These are phyloP conservation scores for Rutstroemia sp. DNA, from an alignment of 2,329 filamentous ascomycete genomes.

Conservation along the genomic window DNA sequence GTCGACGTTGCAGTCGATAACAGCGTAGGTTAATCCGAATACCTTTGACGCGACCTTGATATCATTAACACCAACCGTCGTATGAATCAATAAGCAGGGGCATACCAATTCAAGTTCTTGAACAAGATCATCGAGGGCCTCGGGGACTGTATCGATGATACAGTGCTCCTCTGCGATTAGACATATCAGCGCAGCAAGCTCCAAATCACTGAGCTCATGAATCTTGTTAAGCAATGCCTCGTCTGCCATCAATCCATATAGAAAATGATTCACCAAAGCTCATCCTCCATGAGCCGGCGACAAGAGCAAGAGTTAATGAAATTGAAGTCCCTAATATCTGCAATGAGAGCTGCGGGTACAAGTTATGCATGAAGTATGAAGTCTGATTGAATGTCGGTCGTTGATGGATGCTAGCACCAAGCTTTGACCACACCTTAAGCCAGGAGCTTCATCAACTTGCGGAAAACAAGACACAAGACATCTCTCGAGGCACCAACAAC, in stretches of 20 bases:
- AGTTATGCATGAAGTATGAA: not conserved
- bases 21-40: conserved; percentile 63
- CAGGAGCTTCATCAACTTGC: not conserved
- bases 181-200: conserved; percentile 77
- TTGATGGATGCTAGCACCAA: conserved; percentile 18
- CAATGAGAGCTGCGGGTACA: not conserved
- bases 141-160: conserved; percentile 66
- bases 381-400: not conserved
- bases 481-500: conserved; percentile 4
- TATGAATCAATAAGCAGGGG: not conserved
- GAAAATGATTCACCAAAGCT: conserved; percentile 4
- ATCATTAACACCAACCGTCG: not conserved
- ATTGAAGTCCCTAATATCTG: not conserved
- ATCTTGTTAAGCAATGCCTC: conserved; percentile 58
- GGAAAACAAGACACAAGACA: conserved; percentile 4
- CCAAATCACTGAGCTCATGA: conserved; percentile 75
- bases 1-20: conserved; percentile 64
- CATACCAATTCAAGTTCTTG: conserved; percentile 65
- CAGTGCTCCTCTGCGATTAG: conserved; percentile 80
- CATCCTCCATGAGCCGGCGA: conserved; percentile 1
- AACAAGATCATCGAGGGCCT: conserved; percentile 58
- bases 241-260: conserved; percentile 47
- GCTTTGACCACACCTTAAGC: conserved; percentile 26
- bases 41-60: conserved; percentile 56
- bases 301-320: not conserved